Base-by-base conservation (phyloP, 2,329 filamentous ascomycete genomes). In the Pezicula radicicola region DNA sequence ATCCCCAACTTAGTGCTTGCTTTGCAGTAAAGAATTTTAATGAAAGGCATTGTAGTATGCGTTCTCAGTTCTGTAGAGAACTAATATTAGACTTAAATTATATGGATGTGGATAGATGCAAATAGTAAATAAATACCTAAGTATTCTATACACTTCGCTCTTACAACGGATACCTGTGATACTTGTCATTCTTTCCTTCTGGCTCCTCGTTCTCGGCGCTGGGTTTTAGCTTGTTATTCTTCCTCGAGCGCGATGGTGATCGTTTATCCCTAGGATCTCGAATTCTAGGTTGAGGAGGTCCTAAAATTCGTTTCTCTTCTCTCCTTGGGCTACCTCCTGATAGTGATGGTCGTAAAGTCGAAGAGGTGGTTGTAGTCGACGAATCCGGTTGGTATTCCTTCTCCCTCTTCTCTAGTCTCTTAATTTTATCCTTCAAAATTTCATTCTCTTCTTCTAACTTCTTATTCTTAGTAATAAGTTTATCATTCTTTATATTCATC, bases 381-480 rank as follows among this genome's bases (percentile, higher is more conserved):
- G 42, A 27, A 4, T 12, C 19, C 25, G 18, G 10, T 15, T 19
- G 18, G 18, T 42, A 25, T 13, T 43, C 46, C 18, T 48, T 44
- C 16, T 58, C 55, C 15, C 39, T 16, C 18, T 54, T 43, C 44
- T 50, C 8, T 35, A 48, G 16, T 35, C 46, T 44, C 5, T 55
- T 54, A 16, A 37, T 52, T 4, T 25, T 27, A 35, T 50, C 52
- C 28, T 35, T 48, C 48, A 57, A 47, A 1, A 41, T 43, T 1
- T 51, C 55, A 6, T 59, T 41, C 1, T 52, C 46, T 1, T 54
- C 36, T n/a, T 41, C 27, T 10, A 63, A 15, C 6, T 54, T 19
- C 19, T 50, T 45, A 3, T 52, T 44, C 4, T 48, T 35, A 10
- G 58, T 21, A 1, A 49, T 55, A 8, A 27, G 21, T 21, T 55